Base-by-base conservation (phyloP, 2,329 filamentous ascomycete species). In the Nemania sp. region DNA sequence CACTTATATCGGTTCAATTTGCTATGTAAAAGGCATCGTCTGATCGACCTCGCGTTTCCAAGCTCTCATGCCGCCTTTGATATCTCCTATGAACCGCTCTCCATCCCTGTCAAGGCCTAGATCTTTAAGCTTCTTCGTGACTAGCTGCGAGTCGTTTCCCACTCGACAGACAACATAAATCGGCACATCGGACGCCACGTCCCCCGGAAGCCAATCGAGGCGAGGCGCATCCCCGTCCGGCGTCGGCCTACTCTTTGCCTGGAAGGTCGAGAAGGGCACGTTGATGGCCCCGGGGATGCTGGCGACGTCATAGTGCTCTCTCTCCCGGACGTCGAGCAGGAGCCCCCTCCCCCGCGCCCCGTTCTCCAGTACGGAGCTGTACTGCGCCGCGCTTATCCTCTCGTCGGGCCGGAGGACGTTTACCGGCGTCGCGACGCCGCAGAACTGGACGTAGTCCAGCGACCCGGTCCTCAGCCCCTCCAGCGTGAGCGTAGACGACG, bases 401-500 rank as follows among this genome's bases (percentile, higher is more conserved):
- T 95, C 89, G 0, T 87, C 80, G 0, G 85, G 76, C 5, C 69
- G 72, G 1, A 97, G 80, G 2, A 89, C 64, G 10, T 79, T 76
- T 17, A 89, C 78, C 0, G 86, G 82, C 51, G 72, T 65, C 1
- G 77, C 74, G 0, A 86, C 81, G 4, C 93, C 92, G 71, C 94
- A 98, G 72, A 98, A 97, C 54, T 89, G 86, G 0, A 90, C 83
- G 72, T 98, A 98, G 72, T 97, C 91, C 48, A 93, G 79, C 5
- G 85, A 87, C 0, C 90, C 89, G 0, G 81, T 82, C 18, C 75
- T 78, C 53, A 97, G 76, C 7, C 81, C 83, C 11, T 87, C 80
- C 7, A 85, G 72, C 0, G 88, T 89, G 11, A 97, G 80, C 0
- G 79, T 84, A 0, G 85, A 81, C 9, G 81, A 75, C 0, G 82